Evolutionary conservation across 805 yeast species (phyloP).

Genomic region (Kodamaea jinghongensis): DNA sequence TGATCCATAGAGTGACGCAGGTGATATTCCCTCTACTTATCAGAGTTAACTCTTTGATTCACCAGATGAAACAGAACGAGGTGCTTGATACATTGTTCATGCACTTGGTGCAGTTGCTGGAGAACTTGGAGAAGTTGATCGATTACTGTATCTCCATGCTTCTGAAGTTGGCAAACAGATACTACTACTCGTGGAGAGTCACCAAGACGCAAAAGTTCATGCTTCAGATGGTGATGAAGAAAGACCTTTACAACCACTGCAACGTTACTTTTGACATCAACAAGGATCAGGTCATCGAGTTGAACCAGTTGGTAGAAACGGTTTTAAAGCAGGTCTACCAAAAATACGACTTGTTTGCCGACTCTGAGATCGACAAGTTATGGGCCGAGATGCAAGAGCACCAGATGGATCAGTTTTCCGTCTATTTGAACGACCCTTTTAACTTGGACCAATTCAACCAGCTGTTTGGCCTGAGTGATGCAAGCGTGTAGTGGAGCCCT

Average conservation of each 20-base stretch:
- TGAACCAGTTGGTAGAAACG: conserved; percentile 24
- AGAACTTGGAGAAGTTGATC: conserved; percentile 18
- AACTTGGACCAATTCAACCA: too few relatives aligned
- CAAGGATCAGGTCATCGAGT: conserved; percentile 26
- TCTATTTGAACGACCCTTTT: too few relatives aligned
- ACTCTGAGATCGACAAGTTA: conserved; percentile 33
- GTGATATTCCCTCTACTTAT: conserved; percentile 23
- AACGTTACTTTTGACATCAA: conserved; percentile 12
- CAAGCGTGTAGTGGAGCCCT: too few relatives aligned
- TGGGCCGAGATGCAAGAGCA: conserved; percentile 20
- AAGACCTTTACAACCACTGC: conserved; percentile 18
- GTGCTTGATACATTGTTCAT: conserved; percentile 20
- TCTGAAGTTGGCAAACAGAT: conserved; percentile 32
- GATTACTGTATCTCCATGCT: conserved; percentile 17
- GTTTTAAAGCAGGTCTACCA: conserved; percentile 24
- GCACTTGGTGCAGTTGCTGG: conserved; percentile 14
- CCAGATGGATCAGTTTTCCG: too few relatives aligned
- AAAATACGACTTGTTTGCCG: conserved; percentile 13
- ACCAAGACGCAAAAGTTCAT: conserved; percentile 37
- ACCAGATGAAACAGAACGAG: conserved; percentile 17
- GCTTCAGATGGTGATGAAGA: conserved; percentile 2
- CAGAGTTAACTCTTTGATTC: conserved; percentile 19
- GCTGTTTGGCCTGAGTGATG: too few relatives aligned
- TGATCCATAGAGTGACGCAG: conserved; percentile 29
- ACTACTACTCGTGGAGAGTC: conserved; percentile 68